phyloP scores from a whole-genome alignment of 2,329 filamentous ascomycete genomes.

The Fusarium ramigenum region DNA sequence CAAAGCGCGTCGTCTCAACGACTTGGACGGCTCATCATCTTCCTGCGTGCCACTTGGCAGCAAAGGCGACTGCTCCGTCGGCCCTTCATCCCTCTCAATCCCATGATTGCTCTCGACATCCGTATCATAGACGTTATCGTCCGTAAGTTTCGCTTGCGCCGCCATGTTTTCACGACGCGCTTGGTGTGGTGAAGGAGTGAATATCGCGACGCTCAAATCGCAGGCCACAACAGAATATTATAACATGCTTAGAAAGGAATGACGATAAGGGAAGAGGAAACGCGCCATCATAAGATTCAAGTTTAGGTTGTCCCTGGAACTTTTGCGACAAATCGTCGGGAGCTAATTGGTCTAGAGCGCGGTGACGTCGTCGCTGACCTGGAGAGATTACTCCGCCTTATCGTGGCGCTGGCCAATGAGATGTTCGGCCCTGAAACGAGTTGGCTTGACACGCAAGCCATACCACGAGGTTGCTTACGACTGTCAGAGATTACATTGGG shows the following conservation, averaged over 20 bases:
- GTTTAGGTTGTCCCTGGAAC: slow-evolving; percentile 22
- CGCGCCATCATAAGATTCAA: slow-evolving; percentile 1
- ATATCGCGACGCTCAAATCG: neutral
- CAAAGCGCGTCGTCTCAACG: slow-evolving; percentile 45
- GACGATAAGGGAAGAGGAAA: neutral
- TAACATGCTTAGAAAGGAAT: slow-evolving; percentile 7
- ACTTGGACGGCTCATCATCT: slow-evolving; percentile 35
- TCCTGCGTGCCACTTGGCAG: slow-evolving; percentile 27
- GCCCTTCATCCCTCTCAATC: neutral
- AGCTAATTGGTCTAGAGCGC: slow-evolving; percentile 6
- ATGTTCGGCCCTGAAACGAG: neutral
- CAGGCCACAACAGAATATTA: neutral
- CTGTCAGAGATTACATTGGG: neutral
- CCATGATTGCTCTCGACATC: slow-evolving; percentile 22
- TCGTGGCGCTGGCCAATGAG: neutral
- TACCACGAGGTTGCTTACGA: slow-evolving; percentile 10
- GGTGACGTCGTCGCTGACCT: slow-evolving; percentile 20
- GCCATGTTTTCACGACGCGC: neutral
- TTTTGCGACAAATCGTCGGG: slow-evolving; percentile 16
- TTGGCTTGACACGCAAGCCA: slow-evolving; percentile 19
- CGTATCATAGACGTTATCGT: neutral
- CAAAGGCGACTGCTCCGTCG: slow-evolving; percentile 35
- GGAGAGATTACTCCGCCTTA: slow-evolving; percentile 15
- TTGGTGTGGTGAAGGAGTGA: neutral
- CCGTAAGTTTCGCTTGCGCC: neutral